Percentiles rank a stretch among this genome's conserved stretches.
Evolutionary conservation across 192 early-diverging fungal genomes (phyloP).

Genomic region (Entomortierella parvispora): DNA sequence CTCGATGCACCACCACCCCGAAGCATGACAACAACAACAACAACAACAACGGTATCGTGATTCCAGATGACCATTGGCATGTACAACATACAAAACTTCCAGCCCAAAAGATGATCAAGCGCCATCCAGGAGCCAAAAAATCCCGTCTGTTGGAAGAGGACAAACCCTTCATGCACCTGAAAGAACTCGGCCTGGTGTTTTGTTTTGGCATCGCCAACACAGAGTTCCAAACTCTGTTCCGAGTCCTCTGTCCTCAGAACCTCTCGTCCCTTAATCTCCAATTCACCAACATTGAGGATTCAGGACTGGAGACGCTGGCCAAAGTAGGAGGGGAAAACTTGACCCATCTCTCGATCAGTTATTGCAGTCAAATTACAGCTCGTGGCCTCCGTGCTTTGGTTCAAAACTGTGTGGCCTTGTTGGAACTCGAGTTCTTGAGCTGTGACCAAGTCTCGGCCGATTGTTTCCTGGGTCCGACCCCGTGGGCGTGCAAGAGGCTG

Average conservation of each 20-base stretch:
- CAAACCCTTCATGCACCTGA: conserved; percentile 29
- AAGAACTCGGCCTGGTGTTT: conserved; percentile 42
- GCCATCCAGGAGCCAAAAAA: background rate
- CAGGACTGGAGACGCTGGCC: conserved; percentile 27
- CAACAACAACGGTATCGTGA: too few relatives aligned
- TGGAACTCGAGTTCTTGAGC: conserved; percentile 38
- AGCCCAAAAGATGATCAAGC: background rate
- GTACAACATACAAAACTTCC: conserved; percentile 1
- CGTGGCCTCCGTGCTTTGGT: conserved; percentile 32
- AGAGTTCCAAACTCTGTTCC: conserved; percentile 32
- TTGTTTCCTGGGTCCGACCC: conserved; percentile 15
- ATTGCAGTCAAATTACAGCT: conserved; percentile 39
- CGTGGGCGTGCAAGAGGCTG: conserved; percentile 25
- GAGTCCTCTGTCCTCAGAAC: conserved; percentile 15
- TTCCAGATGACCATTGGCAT: too few relatives aligned
- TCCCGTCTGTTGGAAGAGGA: conserved; percentile 16
- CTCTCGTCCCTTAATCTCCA: conserved; percentile 35
- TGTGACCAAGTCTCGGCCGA: conserved; percentile 40
- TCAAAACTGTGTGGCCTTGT: conserved; percentile 15
- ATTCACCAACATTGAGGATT: conserved; percentile 48
- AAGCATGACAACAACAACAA: too few relatives aligned
- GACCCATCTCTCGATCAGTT: conserved; percentile 13
- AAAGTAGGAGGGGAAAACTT: background rate
- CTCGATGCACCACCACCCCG: too few relatives aligned
- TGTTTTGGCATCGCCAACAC: conserved; percentile 39